phyloP scores from a whole-genome alignment of 148 eudicot species.

The Tetragonia tetragonoides region DNA sequence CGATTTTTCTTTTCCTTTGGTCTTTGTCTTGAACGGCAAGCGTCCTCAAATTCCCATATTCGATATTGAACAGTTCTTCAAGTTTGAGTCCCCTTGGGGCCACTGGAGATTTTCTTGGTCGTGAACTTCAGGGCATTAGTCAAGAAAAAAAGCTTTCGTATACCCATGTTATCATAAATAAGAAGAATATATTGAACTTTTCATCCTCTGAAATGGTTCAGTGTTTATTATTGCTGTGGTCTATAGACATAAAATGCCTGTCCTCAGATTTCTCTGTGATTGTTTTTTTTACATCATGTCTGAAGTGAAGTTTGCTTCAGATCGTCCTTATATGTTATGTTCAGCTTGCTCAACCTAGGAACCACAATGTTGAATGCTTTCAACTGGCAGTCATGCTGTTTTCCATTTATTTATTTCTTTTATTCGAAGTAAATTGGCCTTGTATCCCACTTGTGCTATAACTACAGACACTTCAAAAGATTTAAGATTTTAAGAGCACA shows the following conservation, averaged over 20 bases:
- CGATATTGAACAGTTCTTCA: not conserved
- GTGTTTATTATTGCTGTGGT: not conserved
- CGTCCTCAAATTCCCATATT: not conserved
- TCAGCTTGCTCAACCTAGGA: not conserved
- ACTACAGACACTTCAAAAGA: too few relatives aligned
- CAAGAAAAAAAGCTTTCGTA: too few relatives aligned
- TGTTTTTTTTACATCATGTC: not conserved
- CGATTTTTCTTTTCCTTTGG: not conserved
- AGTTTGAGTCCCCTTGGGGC: too few relatives aligned
- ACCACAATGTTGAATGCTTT: not conserved
- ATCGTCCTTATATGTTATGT: not conserved
- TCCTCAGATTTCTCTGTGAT: not conserved
- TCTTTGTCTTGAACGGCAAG: constrained; percentile 1
- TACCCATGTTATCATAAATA: too few relatives aligned
- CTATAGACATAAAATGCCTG: not conserved
- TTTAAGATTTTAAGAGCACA: not conserved
- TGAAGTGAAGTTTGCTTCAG: not conserved
- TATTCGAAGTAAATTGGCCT: too few relatives aligned
- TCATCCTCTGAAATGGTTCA: not conserved
- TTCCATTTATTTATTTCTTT: too few relatives aligned
- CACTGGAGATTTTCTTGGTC: too few relatives aligned
- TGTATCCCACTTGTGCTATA: too few relatives aligned
- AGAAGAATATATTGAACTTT: too few relatives aligned
- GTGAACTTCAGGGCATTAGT: too few relatives aligned
- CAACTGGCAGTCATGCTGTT: not conserved